phyloP scores from a whole-genome alignment of 2,329 filamentous ascomycete genomes.

The Neofusicoccum umdonicola region DNA sequence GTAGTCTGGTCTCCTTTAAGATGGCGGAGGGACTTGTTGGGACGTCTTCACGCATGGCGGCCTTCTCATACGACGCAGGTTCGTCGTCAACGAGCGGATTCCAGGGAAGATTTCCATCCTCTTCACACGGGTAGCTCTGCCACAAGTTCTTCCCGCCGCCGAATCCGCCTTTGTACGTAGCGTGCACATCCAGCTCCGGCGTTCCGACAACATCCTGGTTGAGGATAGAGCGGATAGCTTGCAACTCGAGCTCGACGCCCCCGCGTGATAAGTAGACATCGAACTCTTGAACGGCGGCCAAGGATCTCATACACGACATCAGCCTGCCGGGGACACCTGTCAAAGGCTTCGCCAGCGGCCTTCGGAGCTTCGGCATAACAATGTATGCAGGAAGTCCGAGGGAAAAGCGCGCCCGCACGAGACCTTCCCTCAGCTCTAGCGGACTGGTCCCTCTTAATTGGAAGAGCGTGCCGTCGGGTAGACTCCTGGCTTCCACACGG shows the following conservation, averaged over 20 bases:
- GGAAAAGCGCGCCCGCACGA: neutral
- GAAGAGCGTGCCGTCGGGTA: neutral
- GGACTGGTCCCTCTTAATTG: neutral
- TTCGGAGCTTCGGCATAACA: neutral
- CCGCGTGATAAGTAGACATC: neutral
- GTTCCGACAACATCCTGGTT: neutral
- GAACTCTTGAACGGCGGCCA: neutral
- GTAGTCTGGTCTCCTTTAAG: neutral
- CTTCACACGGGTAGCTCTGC: neutral
- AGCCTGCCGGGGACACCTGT: neutral
- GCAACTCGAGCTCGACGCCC: neutral
- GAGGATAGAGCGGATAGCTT: neutral
- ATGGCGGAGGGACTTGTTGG: neutral
- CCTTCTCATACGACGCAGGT: neutral
- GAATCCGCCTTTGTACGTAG: neutral
- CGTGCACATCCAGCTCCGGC: neutral
- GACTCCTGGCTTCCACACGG: neutral
- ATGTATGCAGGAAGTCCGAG: neutral
- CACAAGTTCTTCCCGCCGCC: neutral
- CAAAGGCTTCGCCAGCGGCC: conserved; percentile 3
- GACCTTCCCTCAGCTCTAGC: neutral
- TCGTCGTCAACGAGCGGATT: neutral
- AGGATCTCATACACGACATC: neutral
- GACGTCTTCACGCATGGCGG: neutral
- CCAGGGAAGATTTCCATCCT: neutral